phyloP scores from a whole-genome alignment of 2,329 filamentous ascomycete species.

The Hymenoscyphus fraxineus region DNA sequence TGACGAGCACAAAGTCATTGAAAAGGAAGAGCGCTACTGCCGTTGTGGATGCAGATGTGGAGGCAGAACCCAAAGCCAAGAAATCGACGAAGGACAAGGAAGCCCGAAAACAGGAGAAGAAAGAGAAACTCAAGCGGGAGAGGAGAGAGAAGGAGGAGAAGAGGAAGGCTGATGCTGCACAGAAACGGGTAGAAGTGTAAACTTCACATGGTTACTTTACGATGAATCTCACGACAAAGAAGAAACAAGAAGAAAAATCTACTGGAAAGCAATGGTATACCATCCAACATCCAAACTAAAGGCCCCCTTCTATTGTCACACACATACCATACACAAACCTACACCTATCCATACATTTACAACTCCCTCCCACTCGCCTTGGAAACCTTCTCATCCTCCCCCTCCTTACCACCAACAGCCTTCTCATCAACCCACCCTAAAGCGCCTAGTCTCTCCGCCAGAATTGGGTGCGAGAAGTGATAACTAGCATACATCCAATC shows the following conservation, averaged over 20 bases:
- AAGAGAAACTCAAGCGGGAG: conserved; percentile 45
- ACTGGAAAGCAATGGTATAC: neutral
- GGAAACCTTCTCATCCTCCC: conserved; percentile 46
- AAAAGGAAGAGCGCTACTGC: conserved; percentile 21
- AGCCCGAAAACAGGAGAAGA: conserved; percentile 41
- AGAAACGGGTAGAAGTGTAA: neutral
- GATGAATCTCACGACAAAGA: neutral
- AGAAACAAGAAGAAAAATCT: neutral
- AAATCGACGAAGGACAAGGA: conserved; percentile 44
- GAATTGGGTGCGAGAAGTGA: conserved; percentile 96
- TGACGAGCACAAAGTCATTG: conserved; percentile 26
- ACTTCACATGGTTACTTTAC: neutral
- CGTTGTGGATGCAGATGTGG: conserved; percentile 25
- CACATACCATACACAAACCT: conserved; percentile 1
- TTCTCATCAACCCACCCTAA: conserved; percentile 78
- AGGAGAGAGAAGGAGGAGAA: conserved; percentile 58
- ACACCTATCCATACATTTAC: conserved; percentile 40
- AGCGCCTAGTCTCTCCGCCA: conserved; percentile 88
- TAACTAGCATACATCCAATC: conserved; percentile 98
- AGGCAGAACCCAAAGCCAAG: conserved; percentile 47
- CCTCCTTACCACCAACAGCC: conserved; percentile 43
- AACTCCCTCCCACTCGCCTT: conserved; percentile 72
- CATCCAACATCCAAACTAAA: neutral
- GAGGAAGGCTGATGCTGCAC: conserved; percentile 33
- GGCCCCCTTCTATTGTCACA: conserved; percentile 4